phyloP scores from a whole-genome alignment of 805 yeast species.

The Pichia heedii region DNA sequence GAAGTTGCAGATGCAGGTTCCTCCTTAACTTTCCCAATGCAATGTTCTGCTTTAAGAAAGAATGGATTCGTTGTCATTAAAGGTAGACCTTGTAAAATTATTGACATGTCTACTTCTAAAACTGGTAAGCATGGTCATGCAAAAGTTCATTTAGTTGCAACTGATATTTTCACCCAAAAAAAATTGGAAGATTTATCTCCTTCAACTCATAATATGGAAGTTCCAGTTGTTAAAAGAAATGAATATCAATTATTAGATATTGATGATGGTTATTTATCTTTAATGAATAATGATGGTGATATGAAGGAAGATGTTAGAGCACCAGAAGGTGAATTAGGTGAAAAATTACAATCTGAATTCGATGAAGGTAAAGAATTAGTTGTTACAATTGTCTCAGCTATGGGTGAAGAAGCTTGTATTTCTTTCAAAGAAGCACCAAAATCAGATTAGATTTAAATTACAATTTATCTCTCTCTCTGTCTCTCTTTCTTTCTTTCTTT shows the following conservation, averaged over 20 bases:
- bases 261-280: slow-evolving; percentile 94
- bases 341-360: slow-evolving; percentile 81
- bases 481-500: too few relatives aligned
- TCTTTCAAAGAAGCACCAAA: slow-evolving; percentile 99
- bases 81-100: slow-evolving; percentile 99
- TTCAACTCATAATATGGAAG: slow-evolving; percentile 99
- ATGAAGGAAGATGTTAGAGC: slow-evolving; percentile 98
- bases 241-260: slow-evolving; percentile 97
- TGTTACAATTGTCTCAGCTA: slow-evolving; percentile 94
- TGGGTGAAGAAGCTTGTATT: slow-evolving; percentile 99
- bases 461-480: too few relatives aligned
- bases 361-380: slow-evolving; percentile 97
- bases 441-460: slow-evolving; percentile 20
- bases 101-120: slow-evolving; percentile 99
- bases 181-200: slow-evolving; percentile 99
- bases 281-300: slow-evolving; percentile 96
- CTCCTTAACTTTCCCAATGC: slow-evolving; percentile 96
- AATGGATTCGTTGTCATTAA: slow-evolving; percentile 98
- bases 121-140: slow-evolving; percentile 99
- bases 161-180: slow-evolving; percentile 98
- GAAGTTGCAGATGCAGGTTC: slow-evolving; percentile 99
- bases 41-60: slow-evolving; percentile 99
- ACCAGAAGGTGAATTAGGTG: slow-evolving; percentile 98
- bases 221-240: slow-evolving; percentile 92
- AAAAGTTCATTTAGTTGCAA: slow-evolving; percentile 98